A percentile compares a stretch with the other conserved stretches of the same genome.
Evolutionary conservation across 805 yeast genomes (phyloP).

Genomic region (Clavispora carvajalis): DNA sequence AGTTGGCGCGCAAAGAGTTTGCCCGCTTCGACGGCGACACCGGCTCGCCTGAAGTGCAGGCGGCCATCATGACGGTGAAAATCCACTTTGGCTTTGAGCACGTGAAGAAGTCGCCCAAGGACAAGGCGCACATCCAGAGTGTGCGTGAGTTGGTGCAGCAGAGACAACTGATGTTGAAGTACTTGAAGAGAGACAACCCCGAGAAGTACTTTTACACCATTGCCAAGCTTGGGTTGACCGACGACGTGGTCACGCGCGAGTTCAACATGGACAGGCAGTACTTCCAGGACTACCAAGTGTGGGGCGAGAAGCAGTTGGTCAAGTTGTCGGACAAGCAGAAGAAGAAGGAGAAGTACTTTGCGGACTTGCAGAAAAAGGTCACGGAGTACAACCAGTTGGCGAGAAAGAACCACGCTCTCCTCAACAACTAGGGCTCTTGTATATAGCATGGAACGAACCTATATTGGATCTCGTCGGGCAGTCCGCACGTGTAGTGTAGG

Average conservation of each 20-base stretch:
- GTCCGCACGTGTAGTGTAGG: no score
- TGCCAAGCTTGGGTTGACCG: constrained; percentile 82
- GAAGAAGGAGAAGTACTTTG: constrained; percentile 24
- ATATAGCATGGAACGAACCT: not conserved
- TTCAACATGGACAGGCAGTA: constrained; percentile 75
- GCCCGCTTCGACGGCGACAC: constrained; percentile 84
- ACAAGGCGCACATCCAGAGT: constrained; percentile 59
- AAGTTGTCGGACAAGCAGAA: constrained; percentile 38
- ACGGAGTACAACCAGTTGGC: constrained; percentile 35
- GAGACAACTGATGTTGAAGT: constrained; percentile 77
- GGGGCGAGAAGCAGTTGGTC: constrained; percentile 68
- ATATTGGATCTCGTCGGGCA: not conserved
- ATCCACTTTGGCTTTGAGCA: constrained; percentile 77
- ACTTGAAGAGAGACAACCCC: constrained; percentile 76
- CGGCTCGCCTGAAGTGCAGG: constrained; percentile 94
- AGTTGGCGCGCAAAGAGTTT: constrained; percentile 73
- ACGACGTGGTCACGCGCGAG: constrained; percentile 70
- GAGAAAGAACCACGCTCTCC: constrained; percentile 26
- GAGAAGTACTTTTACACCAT: constrained; percentile 81
- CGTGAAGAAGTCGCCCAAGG: constrained; percentile 62
- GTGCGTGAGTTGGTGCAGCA: constrained; percentile 83
- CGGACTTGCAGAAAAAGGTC: constrained; percentile 36
- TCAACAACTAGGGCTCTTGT: constrained; percentile 6
- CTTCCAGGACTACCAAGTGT: constrained; percentile 71
- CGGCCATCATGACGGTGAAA: constrained; percentile 79